These are phyloP conservation scores for Vitis vinifera DNA, from an alignment of 164 flowering plant genomes.

Conservation along the genomic window DNA sequence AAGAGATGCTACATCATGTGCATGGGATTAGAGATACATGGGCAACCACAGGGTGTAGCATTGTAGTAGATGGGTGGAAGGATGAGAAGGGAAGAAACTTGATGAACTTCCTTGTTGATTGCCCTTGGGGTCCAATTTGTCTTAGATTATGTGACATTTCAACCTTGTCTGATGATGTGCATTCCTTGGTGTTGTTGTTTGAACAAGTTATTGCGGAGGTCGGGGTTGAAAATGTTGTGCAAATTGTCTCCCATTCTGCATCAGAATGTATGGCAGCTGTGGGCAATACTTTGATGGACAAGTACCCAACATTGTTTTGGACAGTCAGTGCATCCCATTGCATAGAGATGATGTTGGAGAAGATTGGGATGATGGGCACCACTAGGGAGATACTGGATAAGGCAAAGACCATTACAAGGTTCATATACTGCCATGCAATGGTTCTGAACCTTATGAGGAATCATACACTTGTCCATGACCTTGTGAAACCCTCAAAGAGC, in stretches of 20 bases:
- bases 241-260: conserved; percentile 43
- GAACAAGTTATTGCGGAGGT: conserved; percentile 51
- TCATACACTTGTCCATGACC: conserved; percentile 23
- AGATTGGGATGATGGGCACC: conserved; percentile 28
- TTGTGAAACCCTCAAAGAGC: conserved; percentile 35
- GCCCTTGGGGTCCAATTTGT: conserved; percentile 56
- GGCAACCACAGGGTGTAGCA: conserved; percentile 74
- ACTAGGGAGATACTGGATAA: conserved; percentile 25
- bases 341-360: conserved; percentile 56
- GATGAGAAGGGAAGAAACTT: conserved; percentile 42
- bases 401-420: conserved; percentile 48
- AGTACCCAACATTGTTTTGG: conserved; percentile 47
- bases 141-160: conserved; percentile 53
- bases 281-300: conserved; percentile 40
- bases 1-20: conserved; percentile 40
- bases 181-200: conserved; percentile 34
- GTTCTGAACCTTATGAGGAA: conserved; percentile 36
- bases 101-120: conserved; percentile 50
- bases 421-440: conserved; percentile 35
- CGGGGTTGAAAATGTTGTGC: conserved; percentile 61
- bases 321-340: conserved; percentile 55
- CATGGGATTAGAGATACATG: conserved; percentile 47
- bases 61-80: conserved; percentile 66
- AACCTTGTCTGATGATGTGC: conserved; percentile 20
- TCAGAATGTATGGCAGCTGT: conserved; percentile 36